A percentile compares a stretch with the other conserved stretches of the same genome.
These are phyloP conservation scores for Scheffersomyces lignosus DNA, from an alignment of 805 yeast species.

Conservation along the genomic window DNA sequence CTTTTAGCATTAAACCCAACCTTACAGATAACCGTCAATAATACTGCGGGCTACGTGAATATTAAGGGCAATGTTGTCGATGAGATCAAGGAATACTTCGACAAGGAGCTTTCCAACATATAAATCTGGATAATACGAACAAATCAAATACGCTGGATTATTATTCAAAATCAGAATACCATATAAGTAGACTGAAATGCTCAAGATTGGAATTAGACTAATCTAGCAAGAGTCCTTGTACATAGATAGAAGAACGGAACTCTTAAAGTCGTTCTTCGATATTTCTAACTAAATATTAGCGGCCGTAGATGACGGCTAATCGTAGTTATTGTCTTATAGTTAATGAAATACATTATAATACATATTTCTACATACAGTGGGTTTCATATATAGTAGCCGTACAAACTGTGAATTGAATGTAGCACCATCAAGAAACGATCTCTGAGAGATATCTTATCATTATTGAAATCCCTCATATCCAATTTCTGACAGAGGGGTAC, in stretches of 20 bases:
- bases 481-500: slow-evolving; percentile 38
- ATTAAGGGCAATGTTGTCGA: slow-evolving; percentile 41
- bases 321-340: no score
- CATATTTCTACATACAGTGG: no score
- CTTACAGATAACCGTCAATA: slow-evolving; percentile 42
- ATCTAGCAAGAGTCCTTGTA: background rate
- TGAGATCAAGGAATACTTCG: slow-evolving; percentile 28
- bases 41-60: slow-evolving; percentile 35
- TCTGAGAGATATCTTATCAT: no score
- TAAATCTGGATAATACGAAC: slow-evolving; percentile 1
- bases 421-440: no score
- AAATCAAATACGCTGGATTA: slow-evolving; percentile 2
- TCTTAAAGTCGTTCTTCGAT: background rate
- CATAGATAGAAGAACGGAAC: background rate
- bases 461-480: slow-evolving; percentile 6
- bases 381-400: no score
- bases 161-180: background rate
- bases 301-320: no score
- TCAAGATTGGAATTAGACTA: background rate
- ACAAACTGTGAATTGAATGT: no score
- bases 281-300: no score
- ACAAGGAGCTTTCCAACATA: slow-evolving; percentile 9
- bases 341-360: no score
- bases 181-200: background rate
- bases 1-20: slow-evolving; percentile 51